Percentiles rank a stretch among this genome's conserved stretches.
Evolutionary conservation across 768 basidiomycete species (phyloP).

Genomic region (Phaeolepiota aurea): DNA sequence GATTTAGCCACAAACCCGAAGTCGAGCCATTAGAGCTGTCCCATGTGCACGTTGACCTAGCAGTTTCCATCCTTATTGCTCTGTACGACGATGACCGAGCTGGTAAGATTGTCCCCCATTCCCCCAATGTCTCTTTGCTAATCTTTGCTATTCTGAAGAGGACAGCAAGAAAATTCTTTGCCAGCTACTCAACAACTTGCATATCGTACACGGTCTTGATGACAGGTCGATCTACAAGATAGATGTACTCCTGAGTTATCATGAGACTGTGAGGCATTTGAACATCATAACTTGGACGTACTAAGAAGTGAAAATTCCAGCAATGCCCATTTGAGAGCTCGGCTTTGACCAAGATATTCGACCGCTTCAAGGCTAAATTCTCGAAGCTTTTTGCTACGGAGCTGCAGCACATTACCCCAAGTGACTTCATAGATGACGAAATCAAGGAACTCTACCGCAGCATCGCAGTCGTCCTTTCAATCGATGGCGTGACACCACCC

Average conservation of each 20-base stretch:
- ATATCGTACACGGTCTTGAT: conserved; percentile 33
- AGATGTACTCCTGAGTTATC: conserved; percentile 37
- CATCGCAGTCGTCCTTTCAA: conserved; percentile 31
- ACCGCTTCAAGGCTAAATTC: conserved; percentile 42
- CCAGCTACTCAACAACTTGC: conserved; percentile 54
- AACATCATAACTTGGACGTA: too few species aligned
- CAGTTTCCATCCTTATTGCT: conserved; percentile 42
- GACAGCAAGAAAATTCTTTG: conserved; percentile 57
- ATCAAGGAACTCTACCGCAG: conserved; percentile 31
- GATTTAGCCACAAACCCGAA: conserved; percentile 10
- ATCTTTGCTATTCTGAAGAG: conserved; percentile 22
- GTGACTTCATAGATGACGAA: conserved; percentile 29
- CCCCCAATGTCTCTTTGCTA: not conserved
- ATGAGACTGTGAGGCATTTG: conserved; percentile 36
- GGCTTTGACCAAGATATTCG: conserved; percentile 43
- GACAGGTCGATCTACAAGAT: conserved; percentile 34
- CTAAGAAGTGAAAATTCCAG: too few species aligned
- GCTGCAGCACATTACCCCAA: conserved; percentile 28
- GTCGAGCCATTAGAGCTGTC: conserved; percentile 10
- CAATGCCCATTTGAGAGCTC: conserved; percentile 52
- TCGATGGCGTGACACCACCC: conserved; percentile 8
- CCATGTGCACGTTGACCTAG: conserved; percentile 48
- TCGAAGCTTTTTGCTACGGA: conserved; percentile 32
- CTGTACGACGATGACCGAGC: conserved; percentile 39
- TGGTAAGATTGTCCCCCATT: conserved; percentile 18